Base-by-base conservation (phyloP, 495 filamentous ascomycete genomes). In the Gamarada debralockiae region DNA sequence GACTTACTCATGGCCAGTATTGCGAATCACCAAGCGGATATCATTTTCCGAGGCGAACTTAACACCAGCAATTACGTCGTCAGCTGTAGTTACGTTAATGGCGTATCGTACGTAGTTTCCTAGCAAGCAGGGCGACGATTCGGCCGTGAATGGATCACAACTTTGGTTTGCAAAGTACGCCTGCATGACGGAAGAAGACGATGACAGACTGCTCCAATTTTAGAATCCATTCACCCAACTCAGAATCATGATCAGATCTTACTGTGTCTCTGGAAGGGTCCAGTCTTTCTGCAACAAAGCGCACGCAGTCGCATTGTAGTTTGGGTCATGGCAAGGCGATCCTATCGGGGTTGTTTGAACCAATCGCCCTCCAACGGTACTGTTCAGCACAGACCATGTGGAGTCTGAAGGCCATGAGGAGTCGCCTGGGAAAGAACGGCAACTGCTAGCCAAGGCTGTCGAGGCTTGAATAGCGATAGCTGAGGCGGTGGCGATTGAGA, bases 51-150 rank as follows among this genome's bases (percentile, higher is more conserved):
- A 48, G 9, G 79, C 78, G 44, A 84, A 85, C 18, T 69, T 65
- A n/a, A 86, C 58, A 3, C 71, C 77, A 2, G 66, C 65, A 36
- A 70, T 67, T 44, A 79, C 67, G 47, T 85, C 73, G 3, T 73
- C 7, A 53, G 59, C 2, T 69, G 6, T n/a, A 5, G 36, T 39
- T 13, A 39, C 36, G 17, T 2, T 74, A 55, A 83, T 70, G 8
- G 74, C 68, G 47, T 86, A 87, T 3, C 63, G 58, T 6, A 79
- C 71, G 62, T 81, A 82, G 59, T 77, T 81, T 1, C 80, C 83
- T 0, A 81, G 61, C 0, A 68, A 72, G 64, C 84, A 90, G 4
- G 73, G 67, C 40, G 65, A 73, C 6, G 56, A 57, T 3, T 70
- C 65, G n/a, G 75, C 61, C 14, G 70, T 63, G 38, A 78, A 83